phyloP scores from a whole-genome alignment of 2,329 filamentous ascomycete genomes.

The Pyricularia pennisetigena region DNA sequence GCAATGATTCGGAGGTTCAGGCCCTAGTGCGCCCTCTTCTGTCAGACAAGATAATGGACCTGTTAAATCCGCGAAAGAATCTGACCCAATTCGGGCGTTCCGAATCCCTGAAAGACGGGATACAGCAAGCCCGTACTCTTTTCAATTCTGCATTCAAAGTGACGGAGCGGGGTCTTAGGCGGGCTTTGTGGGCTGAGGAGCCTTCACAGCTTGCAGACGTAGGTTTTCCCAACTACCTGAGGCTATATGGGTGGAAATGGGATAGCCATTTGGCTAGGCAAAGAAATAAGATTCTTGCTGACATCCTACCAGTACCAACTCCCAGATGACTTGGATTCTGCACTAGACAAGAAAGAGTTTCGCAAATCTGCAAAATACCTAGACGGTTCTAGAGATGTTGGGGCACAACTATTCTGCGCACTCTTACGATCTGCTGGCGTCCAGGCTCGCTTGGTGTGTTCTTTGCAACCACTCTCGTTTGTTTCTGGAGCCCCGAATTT shows the following conservation, averaged over 20 bases:
- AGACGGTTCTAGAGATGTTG: conserved; percentile 78
- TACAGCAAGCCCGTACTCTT: conserved; percentile 56
- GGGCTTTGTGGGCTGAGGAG: conserved; percentile 67
- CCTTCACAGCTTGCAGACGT: conserved; percentile 49
- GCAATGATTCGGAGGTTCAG: conserved; percentile 66
- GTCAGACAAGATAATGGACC: conserved; percentile 52
- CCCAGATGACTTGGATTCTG: conserved; percentile 54
- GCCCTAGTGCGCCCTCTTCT: conserved; percentile 54
- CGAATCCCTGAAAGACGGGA: conserved; percentile 66
- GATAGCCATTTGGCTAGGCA: not conserved
- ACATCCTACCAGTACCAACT: conserved; percentile 36
- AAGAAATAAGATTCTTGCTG: not conserved
- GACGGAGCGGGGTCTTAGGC: conserved; percentile 58
- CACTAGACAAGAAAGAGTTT: conserved; percentile 65
- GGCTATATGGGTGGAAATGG: not conserved
- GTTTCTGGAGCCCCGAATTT: conserved; percentile 40
- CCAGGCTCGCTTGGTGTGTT: conserved; percentile 76
- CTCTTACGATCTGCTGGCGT: conserved; percentile 76
- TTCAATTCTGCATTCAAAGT: conserved; percentile 65
- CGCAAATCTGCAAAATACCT: conserved; percentile 56
- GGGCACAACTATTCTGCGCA: conserved; percentile 84
- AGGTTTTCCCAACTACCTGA: conserved; percentile 8
- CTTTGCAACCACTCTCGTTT: conserved; percentile 74
- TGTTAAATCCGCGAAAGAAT: conserved; percentile 57
- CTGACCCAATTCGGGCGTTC: conserved; percentile 67